These are phyloP conservation scores for Moesziomyces sp. DNA, from an alignment of 1,284 basidiomycete species.

Conservation along the genomic window DNA sequence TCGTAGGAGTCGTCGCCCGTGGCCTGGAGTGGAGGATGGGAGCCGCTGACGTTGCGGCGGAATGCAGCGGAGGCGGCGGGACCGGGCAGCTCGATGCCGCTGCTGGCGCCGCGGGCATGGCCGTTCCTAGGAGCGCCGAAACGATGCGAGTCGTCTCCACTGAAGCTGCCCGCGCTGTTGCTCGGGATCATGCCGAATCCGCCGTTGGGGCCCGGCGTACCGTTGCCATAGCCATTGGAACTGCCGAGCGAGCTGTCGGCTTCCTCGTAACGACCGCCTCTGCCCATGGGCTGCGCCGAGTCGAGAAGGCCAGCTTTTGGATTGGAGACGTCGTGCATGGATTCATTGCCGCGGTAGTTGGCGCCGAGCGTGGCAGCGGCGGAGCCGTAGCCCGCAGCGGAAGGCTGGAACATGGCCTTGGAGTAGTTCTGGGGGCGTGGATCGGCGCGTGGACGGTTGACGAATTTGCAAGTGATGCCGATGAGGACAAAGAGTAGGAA, in stretches of 20 bases:
- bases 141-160: slow-evolving; percentile 22
- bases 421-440: slow-evolving; percentile 10
- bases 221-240: slow-evolving; percentile 18
- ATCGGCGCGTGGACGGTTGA: slow-evolving; percentile 35
- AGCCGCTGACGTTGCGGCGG: slow-evolving; percentile 43
- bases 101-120: slow-evolving; percentile 43
- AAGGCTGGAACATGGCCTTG: slow-evolving; percentile 47
- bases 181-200: slow-evolving; percentile 33
- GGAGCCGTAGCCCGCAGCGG: slow-evolving; percentile 47
- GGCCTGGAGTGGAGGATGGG: slow-evolving; percentile 39
- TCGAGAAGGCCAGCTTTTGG: slow-evolving; percentile 38
- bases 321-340: slow-evolving; percentile 37
- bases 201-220: slow-evolving; percentile 5
- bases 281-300: slow-evolving; percentile 47
- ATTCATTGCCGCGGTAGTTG: slow-evolving; percentile 18
- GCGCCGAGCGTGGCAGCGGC: neutral
- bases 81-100: slow-evolving; percentile 43
- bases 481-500: slow-evolving; percentile 46
- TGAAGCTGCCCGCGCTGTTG: slow-evolving; percentile 35
- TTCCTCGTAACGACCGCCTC: slow-evolving; percentile 41
- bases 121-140: slow-evolving; percentile 17
- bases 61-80: slow-evolving; percentile 44
- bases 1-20: slow-evolving; percentile 26
- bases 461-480: slow-evolving; percentile 41
- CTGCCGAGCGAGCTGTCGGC: slow-evolving; percentile 35